Base-by-base conservation (phyloP, 352 stramenopile species). In the Globisporangium takayamanum region DNA sequence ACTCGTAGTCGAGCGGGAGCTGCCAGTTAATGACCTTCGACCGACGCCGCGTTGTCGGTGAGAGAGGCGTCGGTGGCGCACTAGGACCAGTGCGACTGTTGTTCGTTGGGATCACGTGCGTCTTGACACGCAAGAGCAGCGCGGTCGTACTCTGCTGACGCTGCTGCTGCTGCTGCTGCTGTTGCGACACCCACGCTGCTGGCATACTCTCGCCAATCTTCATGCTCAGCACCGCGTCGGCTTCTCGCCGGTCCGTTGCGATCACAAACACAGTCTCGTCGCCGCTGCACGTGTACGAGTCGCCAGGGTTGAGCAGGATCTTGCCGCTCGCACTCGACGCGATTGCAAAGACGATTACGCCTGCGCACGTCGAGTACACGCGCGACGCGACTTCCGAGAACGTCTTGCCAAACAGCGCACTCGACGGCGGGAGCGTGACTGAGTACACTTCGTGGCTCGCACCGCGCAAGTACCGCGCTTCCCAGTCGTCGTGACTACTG, bases 381-480 rank as follows among this genome's bases (percentile, higher is more conserved):
- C 90, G 74, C 5, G 81, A 87, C 30, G 84, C 79, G 28, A 92
- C 77, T 53, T 94, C 82, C 0, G 84, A 77, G 53, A 94, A 94
- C 0, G 84, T 89, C 54, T 87, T 87, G 6, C 79, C 79, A 12
- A 69, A 74, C 55, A 89, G 62, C 3, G 87, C 74, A 1, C 54
- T 62, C 8, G 74, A 67, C 5, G 81, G 67, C 10, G 84, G 84
- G 16, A 94, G 59, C 12, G 70, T 60, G 3, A 89, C 79, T 22
- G 82, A 87, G 65, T 94, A 94, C 37, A 94, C 67, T 54, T 94
- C 84, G 20, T 92, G 82, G 49, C 77, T 87, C 11, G 84, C 73
- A 28, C 84, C 83, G 37, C 81, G 73, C 49, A 91, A 58, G 55
- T 94, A 94, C 41, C 80, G 76, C 37, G 80, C 74, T 33, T 91